A percentile compares a stretch with the other conserved stretches of the same genome.
Evolutionary conservation across 2,329 filamentous ascomycete genomes (phyloP).

Genomic region (Aplosporella prunicola): DNA sequence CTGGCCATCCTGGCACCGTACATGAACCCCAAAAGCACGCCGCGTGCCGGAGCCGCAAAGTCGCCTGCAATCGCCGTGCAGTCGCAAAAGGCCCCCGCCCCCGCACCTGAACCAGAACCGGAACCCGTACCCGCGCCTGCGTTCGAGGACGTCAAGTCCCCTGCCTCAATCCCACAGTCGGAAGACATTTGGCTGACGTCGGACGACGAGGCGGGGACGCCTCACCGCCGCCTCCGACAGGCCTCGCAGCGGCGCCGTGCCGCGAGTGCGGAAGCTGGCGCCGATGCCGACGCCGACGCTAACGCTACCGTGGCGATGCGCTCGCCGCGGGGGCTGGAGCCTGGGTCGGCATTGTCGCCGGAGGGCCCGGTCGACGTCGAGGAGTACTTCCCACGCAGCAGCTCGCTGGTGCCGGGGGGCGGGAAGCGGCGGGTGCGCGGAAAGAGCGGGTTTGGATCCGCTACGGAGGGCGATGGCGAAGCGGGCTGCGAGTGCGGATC

Average conservation of each 20-base stretch:
- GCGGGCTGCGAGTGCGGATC: constrained; percentile 8
- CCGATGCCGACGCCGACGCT: too few relatives aligned
- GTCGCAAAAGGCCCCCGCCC: too few relatives aligned
- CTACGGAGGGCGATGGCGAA: neutral
- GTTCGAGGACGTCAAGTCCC: too few relatives aligned
- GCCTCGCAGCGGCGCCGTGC: constrained; percentile 1
- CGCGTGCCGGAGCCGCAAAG: too few relatives aligned
- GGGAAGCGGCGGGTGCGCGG: neutral
- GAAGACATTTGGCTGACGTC: constrained; percentile 10
- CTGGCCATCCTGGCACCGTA: constrained; percentile 8
- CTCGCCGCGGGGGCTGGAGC: too few relatives aligned
- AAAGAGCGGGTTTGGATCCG: constrained; percentile 3
- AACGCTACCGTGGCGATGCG: too few relatives aligned
- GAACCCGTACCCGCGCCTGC: too few relatives aligned
- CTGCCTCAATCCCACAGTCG: too few relatives aligned
- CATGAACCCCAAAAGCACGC: constrained; percentile 3
- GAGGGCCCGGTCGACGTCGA: neutral
- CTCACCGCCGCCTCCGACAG: neutral
- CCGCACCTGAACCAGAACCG: too few relatives aligned
- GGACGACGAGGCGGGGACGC: constrained; percentile 3
- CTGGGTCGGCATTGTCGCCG: neutral
- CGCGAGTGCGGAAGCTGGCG: too few relatives aligned
- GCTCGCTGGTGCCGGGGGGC: neutral
- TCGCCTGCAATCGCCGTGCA: too few relatives aligned
- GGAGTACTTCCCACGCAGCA: constrained; percentile 3